Evolutionary conservation across 225 moss, liverwort and hornwort genomes (phyloP).

Genomic region (Rhytidiadelphus loreus): DNA sequence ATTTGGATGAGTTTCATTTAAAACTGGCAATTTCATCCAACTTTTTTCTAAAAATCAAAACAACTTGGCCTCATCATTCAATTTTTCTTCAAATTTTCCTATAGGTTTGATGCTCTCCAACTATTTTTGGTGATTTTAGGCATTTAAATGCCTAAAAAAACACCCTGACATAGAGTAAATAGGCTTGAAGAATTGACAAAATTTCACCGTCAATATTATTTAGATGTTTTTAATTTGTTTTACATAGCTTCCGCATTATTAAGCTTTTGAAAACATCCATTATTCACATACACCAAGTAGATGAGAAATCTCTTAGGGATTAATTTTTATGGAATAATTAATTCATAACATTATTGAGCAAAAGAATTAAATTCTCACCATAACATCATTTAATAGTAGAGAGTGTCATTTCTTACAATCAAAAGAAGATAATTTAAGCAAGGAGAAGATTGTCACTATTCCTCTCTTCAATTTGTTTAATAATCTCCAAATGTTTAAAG

Average conservation of each 20-base stretch:
- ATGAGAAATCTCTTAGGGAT: accelerated
- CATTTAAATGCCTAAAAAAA: too few species aligned
- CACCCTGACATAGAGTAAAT: neutral
- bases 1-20: too few species aligned
- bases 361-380: accelerated
- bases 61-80: too few species aligned
- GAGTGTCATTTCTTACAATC: accelerated
- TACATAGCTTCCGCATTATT: neutral
- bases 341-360: neutral
- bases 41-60: too few species aligned
- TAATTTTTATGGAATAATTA: neutral
- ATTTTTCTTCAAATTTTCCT: too few species aligned
- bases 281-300: neutral
- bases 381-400: neutral
- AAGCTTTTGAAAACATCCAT: neutral
- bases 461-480: accelerated
- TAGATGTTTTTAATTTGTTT: neutral
- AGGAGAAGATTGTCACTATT: neutral
- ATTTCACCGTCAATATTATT: neutral
- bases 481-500: neutral
- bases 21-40: too few species aligned
- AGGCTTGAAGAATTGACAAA: neutral
- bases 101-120: too few species aligned
- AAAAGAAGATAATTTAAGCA: neutral
- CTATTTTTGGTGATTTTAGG: too few species aligned